phyloP scores from a whole-genome alignment of 2,329 filamentous ascomycete genomes.

The Cladobotryum mycophilum region DNA sequence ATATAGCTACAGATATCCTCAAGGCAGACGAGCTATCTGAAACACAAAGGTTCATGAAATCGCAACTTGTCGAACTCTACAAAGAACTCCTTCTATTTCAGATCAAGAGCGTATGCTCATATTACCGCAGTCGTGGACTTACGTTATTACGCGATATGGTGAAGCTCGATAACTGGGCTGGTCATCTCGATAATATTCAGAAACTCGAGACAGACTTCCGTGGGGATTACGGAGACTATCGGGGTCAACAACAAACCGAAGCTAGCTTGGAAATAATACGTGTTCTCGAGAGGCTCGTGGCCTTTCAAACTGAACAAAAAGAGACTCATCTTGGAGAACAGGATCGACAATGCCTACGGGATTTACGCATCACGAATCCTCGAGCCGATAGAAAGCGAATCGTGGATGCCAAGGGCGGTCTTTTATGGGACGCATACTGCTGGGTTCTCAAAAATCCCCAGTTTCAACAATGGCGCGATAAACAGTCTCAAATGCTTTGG shows the following conservation, averaged over 20 bases:
- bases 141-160: conserved; percentile 23
- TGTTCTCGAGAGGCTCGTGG: neutral
- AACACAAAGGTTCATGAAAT: conserved; percentile 12
- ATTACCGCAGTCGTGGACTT: conserved; percentile 22
- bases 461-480: conserved; percentile 16
- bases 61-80: conserved; percentile 28
- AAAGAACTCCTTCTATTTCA: conserved; percentile 31
- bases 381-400: conserved; percentile 28
- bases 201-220: conserved; percentile 18
- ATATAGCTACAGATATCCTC: conserved; percentile 24
- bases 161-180: conserved; percentile 29
- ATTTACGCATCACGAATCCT: conserved; percentile 23
- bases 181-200: conserved; percentile 21
- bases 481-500: conserved; percentile 27
- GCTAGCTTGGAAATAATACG: neutral
- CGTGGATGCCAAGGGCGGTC: conserved; percentile 26
- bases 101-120: conserved; percentile 34
- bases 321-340: neutral
- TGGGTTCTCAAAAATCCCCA: conserved; percentile 27
- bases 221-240: conserved; percentile 13
- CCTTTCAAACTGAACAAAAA: neutral
- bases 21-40: conserved; percentile 9
- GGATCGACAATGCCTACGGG: neutral
- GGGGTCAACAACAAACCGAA: neutral
- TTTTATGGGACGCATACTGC: conserved; percentile 24